Base-by-base conservation (phyloP, 176 grass and related monocot genomes). In the Melocanna baccifera region DNA sequence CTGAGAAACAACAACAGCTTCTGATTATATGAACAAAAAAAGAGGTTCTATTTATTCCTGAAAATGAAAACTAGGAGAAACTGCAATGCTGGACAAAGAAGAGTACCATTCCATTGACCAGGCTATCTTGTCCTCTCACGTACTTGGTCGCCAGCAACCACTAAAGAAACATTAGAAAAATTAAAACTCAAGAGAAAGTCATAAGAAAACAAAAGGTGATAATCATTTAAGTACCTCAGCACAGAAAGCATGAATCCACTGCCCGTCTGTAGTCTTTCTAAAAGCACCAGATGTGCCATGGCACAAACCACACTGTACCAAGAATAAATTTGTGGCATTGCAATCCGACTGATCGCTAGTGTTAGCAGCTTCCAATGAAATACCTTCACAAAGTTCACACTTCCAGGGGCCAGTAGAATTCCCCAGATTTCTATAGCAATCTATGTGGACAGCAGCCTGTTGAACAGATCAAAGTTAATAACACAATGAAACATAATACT, bases 201-300 rank as follows among this genome's bases (percentile, higher is more conserved):
- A 28, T 39, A 56, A 39, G 75, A 28, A 76, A 83, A 83, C 14
- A 62, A 51, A 65, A 73, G 25, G 15, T 67, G 52, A 83, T 37
- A 71, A 64, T 43, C 23, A 80, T 73, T 55, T 62, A 89, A 89
- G 47, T 94, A 97, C 95, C 95, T 99, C 97, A 19, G 97, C 91
- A 92, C 97, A 99, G 59, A 99, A 99, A 47, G 97, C 91, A 91
- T 99, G 97, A 89, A 94, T 87, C 97, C 97, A 99, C 56, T 89
- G 88, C 34, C 81, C 91, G 58, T 92, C 88, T 84, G 75, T 67
- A 62, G 97, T 91, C 81, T 96, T 99, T 83, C 91, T 91, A 86
- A 99, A 94, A 82, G 97, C 91, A 87, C 97, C 97, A 80, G 85
- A 81, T 47, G 58, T 91, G 74, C 90, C 86, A 84, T 94, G 91